Percentiles rank a stretch among this genome's conserved stretches.
These are phyloP conservation scores for Rutstroemia sp. DNA, from an alignment of 2,329 filamentous ascomycete genomes.

Conservation along the genomic window DNA sequence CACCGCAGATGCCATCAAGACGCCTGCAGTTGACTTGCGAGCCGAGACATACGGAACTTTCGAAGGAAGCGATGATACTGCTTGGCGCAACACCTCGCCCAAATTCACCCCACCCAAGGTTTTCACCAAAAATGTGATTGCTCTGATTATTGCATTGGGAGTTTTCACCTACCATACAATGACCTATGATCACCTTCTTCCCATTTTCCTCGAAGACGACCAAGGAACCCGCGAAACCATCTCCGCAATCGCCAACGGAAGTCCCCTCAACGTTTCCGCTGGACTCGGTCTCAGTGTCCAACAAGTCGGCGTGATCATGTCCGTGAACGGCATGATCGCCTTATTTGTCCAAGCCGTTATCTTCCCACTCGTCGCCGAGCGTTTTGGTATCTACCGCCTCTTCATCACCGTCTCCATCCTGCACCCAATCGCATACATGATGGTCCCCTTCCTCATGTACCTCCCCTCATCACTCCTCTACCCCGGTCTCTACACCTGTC, in stretches of 20 bases:
- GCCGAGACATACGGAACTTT: slow-evolving; percentile 78
- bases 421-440: slow-evolving; percentile 53
- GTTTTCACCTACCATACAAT: slow-evolving; percentile 95
- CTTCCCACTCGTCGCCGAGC: slow-evolving; percentile 53
- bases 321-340: slow-evolving; percentile 50
- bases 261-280: slow-evolving; percentile 40
- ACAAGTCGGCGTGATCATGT: slow-evolving; percentile 54
- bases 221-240: slow-evolving; percentile 32
- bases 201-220: slow-evolving; percentile 86
- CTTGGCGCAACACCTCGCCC: slow-evolving; percentile 27
- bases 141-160: slow-evolving; percentile 72
- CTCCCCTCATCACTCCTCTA: slow-evolving; percentile 44
- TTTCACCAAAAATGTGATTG: slow-evolving; percentile 59
- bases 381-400: slow-evolving; percentile 48
- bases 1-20: slow-evolving; percentile 66
- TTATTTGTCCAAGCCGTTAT: slow-evolving; percentile 52
- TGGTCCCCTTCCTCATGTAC: slow-evolving; percentile 51
- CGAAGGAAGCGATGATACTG: slow-evolving; percentile 26
- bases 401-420: slow-evolving; percentile 51
- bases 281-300: slow-evolving; percentile 46
- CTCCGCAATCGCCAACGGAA: slow-evolving; percentile 13
- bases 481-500: slow-evolving; percentile 46
- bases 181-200: slow-evolving; percentile 86
- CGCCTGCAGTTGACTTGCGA: slow-evolving; percentile 64
- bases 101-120: slow-evolving; percentile 32